Base-by-base conservation (phyloP, 2,329 filamentous ascomycete species). In the Diaporthe sp. region DNA sequence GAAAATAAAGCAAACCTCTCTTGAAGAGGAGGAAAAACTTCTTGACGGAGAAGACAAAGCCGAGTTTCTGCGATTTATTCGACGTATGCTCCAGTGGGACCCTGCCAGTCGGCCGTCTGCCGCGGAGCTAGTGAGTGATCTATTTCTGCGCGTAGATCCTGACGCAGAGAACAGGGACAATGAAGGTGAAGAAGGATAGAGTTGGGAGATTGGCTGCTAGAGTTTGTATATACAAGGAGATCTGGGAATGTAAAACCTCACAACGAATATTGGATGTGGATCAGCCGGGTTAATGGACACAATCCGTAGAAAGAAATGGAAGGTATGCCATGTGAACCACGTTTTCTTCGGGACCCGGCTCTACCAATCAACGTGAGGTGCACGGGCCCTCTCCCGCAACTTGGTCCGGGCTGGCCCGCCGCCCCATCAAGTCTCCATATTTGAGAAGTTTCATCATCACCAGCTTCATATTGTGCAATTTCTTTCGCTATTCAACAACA, bases 21-120 rank as follows among this genome's bases (percentile, higher is more conserved):
- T 61, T 4, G 56, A 56, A 13, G 30, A 61, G 35, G 35, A 61
- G 35, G 35, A 61, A 22, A 61, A 42, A n/a, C 7, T 61, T 39
- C 56, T 61, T 12, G 56, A 61, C 0, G 56, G 56, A 39, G 56
- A 61, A 61, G 35, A 42, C 3, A 61, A 61, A 32, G 25, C 35
- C 10, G 35, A 61, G 6, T 61, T 61, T 2, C 13, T 61, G n/a
- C 56, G 56, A 19, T 61, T 61, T 10, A 19, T 61, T 27, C 56
- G 56, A 13, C 56, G 56, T 10, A 61, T 61, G 56, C 56, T 61
- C 35, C 56, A 61, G 7, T 61, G 56, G 35, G 35, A 61, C n/a
- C 56, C 56, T 3, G n/a, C 35, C 13, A 61, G n/a, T 17, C 35
- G 56, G n/a, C 56, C 56, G 5, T 61, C 56, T 39, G 56, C 56